phyloP scores from a whole-genome alignment of 2,329 filamentous ascomycete genomes.

The Hypoxylon sp. region DNA sequence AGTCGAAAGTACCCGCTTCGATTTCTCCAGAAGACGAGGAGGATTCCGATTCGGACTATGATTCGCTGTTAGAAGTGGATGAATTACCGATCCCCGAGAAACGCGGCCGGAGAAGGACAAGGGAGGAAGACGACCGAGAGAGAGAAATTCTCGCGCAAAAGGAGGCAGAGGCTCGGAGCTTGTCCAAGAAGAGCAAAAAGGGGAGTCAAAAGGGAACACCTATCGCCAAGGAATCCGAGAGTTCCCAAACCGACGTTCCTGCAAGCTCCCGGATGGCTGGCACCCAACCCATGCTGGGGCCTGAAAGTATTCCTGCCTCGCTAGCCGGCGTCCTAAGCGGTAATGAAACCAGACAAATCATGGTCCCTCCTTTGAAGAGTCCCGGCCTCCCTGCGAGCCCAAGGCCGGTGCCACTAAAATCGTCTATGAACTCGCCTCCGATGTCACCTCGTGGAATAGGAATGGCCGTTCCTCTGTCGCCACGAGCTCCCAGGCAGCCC shows the following conservation, averaged over 20 bases:
- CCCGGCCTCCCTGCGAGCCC: constrained; percentile 72
- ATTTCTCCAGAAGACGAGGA: constrained; percentile 65
- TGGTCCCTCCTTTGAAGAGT: constrained; percentile 64
- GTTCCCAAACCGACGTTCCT: constrained; percentile 54
- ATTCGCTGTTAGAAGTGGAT: constrained; percentile 79
- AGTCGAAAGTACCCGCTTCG: constrained; percentile 49
- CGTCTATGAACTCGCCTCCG: constrained; percentile 72
- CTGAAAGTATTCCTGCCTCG: constrained; percentile 61
- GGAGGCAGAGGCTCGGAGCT: constrained; percentile 77
- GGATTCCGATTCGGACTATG: constrained; percentile 84
- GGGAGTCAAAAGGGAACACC: constrained; percentile 64
- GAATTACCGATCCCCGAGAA: constrained; percentile 69
- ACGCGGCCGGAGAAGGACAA: constrained; percentile 83
- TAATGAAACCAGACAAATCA: constrained; percentile 49
- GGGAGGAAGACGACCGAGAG: constrained; percentile 87
- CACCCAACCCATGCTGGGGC: constrained; percentile 53
- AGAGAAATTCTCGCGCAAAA: constrained; percentile 76
- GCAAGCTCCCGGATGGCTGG: constrained; percentile 55
- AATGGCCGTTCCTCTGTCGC: constrained; percentile 71
- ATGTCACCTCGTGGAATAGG: constrained; percentile 71
- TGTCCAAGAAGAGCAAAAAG: constrained; percentile 78
- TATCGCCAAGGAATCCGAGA: constrained; percentile 54
- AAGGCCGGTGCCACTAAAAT: constrained; percentile 67
- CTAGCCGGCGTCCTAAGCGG: constrained; percentile 66
- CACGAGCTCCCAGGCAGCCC: constrained; percentile 79